phyloP scores from a whole-genome alignment of 1,284 basidiomycete species.

The Puccinia coronata region DNA sequence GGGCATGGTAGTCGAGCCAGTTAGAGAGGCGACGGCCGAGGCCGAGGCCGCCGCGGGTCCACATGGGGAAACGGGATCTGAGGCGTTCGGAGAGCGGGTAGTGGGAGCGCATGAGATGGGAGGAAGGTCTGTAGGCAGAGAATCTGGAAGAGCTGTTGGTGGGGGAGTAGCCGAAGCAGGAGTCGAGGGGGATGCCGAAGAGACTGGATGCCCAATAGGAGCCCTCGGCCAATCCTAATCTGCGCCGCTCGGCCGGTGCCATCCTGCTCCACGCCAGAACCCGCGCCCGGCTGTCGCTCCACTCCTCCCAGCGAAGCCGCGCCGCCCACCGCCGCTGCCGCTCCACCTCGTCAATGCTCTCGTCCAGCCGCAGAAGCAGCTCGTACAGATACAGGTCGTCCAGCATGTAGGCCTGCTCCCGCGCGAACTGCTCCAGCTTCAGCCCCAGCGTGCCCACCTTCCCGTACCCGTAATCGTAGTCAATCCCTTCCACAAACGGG shows the following conservation, averaged over 20 bases:
- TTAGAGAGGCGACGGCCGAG: conserved; percentile 28
- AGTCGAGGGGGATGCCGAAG: conserved; percentile 25
- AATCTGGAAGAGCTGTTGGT: too few species aligned
- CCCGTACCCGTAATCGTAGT: conserved; percentile 39
- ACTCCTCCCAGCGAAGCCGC: conserved; percentile 37
- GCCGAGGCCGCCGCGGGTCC: conserved; percentile 36
- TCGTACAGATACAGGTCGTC: conserved; percentile 46
- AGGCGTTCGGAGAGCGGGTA: conserved; percentile 21
- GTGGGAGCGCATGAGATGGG: conserved; percentile 17
- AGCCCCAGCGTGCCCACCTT: conserved; percentile 20
- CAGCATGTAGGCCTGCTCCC: conserved; percentile 7
- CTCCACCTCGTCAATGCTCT: conserved; percentile 24
- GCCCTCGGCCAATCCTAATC: conserved; percentile 19
- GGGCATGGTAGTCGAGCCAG: conserved; percentile 8
- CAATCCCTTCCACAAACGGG: conserved; percentile 35
- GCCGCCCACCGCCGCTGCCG: conserved; percentile 31
- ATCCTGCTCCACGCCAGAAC: conserved; percentile 29
- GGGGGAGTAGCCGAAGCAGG: conserved; percentile 21
- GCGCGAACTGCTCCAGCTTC: conserved; percentile 18
- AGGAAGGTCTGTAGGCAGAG: not conserved
- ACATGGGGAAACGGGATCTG: conserved; percentile 18
- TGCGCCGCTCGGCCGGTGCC: not conserved
- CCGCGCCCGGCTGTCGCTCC: not conserved
- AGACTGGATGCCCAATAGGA: conserved; percentile 35
- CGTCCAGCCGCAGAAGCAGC: conserved; percentile 19